These are phyloP conservation scores for Beauveria caledonica DNA, from an alignment of 2,329 filamentous ascomycete genomes.

Conservation along the genomic window DNA sequence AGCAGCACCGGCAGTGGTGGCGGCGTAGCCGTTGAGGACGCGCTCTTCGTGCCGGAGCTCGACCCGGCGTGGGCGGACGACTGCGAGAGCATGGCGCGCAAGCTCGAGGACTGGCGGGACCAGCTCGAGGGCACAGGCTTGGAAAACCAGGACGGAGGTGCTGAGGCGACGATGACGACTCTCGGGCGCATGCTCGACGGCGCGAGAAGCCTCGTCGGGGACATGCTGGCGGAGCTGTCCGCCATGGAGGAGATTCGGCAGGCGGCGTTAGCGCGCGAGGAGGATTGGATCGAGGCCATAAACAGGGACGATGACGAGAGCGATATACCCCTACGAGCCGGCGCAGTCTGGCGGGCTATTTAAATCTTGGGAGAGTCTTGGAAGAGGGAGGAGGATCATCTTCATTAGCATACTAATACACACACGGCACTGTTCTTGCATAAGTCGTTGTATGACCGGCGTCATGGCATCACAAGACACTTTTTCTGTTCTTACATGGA, in stretches of 20 bases:
- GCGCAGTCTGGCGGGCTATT: slow-evolving; percentile 40
- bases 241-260: slow-evolving; percentile 54
- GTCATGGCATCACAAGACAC: not conserved
- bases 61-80: slow-evolving; percentile 53
- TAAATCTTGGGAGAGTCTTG: slow-evolving; percentile 12
- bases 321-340: slow-evolving; percentile 28
- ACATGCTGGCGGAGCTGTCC: slow-evolving; percentile 55
- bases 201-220: slow-evolving; percentile 41
- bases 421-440: not conserved
- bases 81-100: slow-evolving; percentile 40
- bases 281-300: slow-evolving; percentile 49
- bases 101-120: slow-evolving; percentile 46
- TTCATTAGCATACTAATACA: not conserved
- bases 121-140: slow-evolving; percentile 31
- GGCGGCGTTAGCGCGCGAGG: slow-evolving; percentile 48
- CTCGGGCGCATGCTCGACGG: slow-evolving; percentile 40
- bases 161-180: slow-evolving; percentile 21
- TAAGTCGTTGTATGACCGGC: not conserved
- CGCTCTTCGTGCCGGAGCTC: slow-evolving; percentile 46
- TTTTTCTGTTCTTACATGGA: not conserved
- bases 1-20: slow-evolving; percentile 21
- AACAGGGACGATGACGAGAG: slow-evolving; percentile 35
- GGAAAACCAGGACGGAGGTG: slow-evolving; percentile 12
- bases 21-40: slow-evolving; percentile 15
- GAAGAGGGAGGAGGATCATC: not conserved